Percentiles rank a stretch among this genome's conserved stretches.
Conservation (phyloP, 352 stramenopile genomes). For the Blastocystis sp. region DNA sequence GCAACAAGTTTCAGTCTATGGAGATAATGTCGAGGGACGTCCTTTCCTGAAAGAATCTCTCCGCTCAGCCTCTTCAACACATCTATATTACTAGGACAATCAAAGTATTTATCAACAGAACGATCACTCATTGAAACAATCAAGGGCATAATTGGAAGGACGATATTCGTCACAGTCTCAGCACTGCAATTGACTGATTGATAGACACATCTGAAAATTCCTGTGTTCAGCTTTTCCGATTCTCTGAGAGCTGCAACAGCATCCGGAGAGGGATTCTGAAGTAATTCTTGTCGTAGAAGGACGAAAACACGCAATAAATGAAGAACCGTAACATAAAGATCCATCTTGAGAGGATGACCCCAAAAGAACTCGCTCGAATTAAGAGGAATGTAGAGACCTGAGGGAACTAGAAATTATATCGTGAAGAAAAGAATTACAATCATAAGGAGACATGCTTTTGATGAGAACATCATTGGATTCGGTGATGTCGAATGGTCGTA, state of each 20-base stretch:
- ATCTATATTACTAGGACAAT: slow-evolving; percentile 2
- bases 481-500: slow-evolving; percentile 1
- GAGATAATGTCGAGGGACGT: background rate
- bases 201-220: slow-evolving; percentile 43
- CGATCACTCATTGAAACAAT: background rate
- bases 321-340: slow-evolving; percentile 43
- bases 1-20: slow-evolving; percentile 12
- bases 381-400: slow-evolving; percentile 37
- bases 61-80: background rate
- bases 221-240: background rate
- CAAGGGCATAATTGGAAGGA: slow-evolving; percentile 10
- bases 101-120: background rate
- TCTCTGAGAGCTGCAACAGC: background rate
- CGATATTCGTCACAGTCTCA: background rate
- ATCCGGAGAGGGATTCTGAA: background rate
- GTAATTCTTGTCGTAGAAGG: background rate
- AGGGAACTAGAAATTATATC: background rate
- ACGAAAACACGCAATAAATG: slow-evolving; percentile 21
- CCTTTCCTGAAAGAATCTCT: slow-evolving; percentile 20
- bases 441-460: background rate
- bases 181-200: slow-evolving; percentile 21
- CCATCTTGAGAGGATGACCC: slow-evolving; percentile 38
- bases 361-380: slow-evolving; percentile 37
- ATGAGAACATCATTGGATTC: slow-evolving; percentile 12
- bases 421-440: too few species aligned